Percentiles rank a stretch among this genome's conserved stretches.
Conservation (phyloP, 2,329 filamentous ascomycete species). For the Cercospora berteroae region DNA sequence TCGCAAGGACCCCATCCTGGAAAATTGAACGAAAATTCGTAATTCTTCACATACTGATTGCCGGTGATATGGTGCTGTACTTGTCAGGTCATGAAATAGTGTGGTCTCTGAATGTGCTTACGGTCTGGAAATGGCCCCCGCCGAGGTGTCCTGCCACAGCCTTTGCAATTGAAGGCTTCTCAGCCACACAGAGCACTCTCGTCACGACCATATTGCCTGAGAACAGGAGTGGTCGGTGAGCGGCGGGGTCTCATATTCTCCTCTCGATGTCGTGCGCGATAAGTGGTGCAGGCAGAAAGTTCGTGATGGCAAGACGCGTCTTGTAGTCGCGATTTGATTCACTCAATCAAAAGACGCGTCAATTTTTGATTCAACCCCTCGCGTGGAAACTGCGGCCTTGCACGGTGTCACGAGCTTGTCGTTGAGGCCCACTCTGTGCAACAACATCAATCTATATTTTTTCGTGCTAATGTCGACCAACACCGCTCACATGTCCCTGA, state of each 20-base stretch:
- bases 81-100: constrained; percentile 17
- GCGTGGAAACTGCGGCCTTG: neutral
- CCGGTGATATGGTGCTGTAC: constrained; percentile 63
- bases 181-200: constrained; percentile 72
- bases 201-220: constrained; percentile 39
- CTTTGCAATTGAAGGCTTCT: constrained; percentile 94
- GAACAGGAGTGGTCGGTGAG: neutral
- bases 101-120: constrained; percentile 47
- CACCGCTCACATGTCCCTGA: neutral
- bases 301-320: neutral
- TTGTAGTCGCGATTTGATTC: neutral
- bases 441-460: neutral
- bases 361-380: neutral
- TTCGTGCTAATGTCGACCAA: neutral
- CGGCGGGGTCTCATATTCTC: constrained; percentile 1
- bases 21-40: constrained; percentile 87
- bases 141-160: constrained; percentile 87
- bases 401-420: neutral
- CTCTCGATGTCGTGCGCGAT: neutral
- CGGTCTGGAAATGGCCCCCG: constrained; percentile 68
- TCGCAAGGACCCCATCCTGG: constrained; percentile 74
- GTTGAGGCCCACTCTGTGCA: neutral
- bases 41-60: constrained; percentile 86
- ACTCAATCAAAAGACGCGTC: neutral
- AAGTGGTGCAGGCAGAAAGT: neutral